Conservation (phyloP, 2,329 filamentous ascomycete genomes). For the Alternaria burnsii region DNA sequence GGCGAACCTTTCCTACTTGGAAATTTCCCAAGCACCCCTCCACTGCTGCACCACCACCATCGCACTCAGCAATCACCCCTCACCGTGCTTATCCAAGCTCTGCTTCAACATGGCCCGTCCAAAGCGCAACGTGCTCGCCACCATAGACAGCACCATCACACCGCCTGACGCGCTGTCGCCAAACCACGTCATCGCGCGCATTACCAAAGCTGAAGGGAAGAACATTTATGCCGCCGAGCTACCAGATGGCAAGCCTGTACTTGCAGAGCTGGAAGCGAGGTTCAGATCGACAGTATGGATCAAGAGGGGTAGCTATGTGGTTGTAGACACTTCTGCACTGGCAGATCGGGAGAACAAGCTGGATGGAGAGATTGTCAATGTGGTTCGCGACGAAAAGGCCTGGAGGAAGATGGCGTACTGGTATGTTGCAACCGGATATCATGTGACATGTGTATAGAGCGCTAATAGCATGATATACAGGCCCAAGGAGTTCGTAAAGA, state of each 20-base stretch:
- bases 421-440: conserved; percentile 52
- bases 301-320: conserved; percentile 84
- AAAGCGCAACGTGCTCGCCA: conserved; percentile 79
- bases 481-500: conserved; percentile 81
- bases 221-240: conserved; percentile 84
- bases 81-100: background rate
- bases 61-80: background rate
- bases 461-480: conserved; percentile 57
- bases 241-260: conserved; percentile 67
- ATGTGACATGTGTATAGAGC: conserved; percentile 19
- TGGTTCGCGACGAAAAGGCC: conserved; percentile 87
- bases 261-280: conserved; percentile 82
- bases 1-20: conserved; percentile 12
- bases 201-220: conserved; percentile 86
- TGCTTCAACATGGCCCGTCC: conserved; percentile 69
- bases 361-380: conserved; percentile 88
- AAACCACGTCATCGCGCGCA: conserved; percentile 74
- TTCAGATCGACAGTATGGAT: conserved; percentile 96
- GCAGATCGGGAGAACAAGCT: conserved; percentile 78
- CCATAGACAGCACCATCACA: conserved; percentile 74
- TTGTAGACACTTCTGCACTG: conserved; percentile 75
- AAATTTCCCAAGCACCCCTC: conserved; percentile 19
- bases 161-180: conserved; percentile 63
- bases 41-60: conserved; percentile 3
- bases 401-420: conserved; percentile 93